Evolutionary conservation across 1,284 basidiomycete genomes (phyloP).

Genomic region (Marasmius sp.): DNA sequence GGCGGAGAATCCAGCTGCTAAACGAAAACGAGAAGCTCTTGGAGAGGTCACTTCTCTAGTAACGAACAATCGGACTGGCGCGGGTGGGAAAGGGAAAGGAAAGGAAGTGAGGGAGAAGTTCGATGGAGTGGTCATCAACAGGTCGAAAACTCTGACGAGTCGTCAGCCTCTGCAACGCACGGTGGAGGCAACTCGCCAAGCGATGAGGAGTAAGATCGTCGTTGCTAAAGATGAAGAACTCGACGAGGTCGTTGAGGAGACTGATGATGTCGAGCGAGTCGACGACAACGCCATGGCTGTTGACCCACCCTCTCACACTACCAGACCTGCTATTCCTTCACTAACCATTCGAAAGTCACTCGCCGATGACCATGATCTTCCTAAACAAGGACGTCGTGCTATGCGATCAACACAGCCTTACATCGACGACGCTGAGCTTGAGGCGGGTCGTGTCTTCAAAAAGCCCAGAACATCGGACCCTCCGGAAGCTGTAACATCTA

Average conservation of each 20-base stretch:
- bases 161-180: slow-evolving; percentile 38
- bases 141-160: slow-evolving; percentile 37
- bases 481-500: slow-evolving; percentile 27
- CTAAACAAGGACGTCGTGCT: slow-evolving; percentile 27
- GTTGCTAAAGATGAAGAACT: slow-evolving; percentile 18
- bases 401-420: slow-evolving; percentile 3
- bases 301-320: slow-evolving; percentile 39
- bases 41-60: slow-evolving; percentile 62
- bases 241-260: slow-evolving; percentile 38
- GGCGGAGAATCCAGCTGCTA: slow-evolving; percentile 44
- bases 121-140: slow-evolving; percentile 54
- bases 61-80: slow-evolving; percentile 43
- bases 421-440: slow-evolving; percentile 41
- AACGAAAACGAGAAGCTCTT: slow-evolving; percentile 74
- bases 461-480: slow-evolving; percentile 72
- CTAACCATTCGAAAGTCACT: slow-evolving; percentile 43
- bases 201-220: slow-evolving; percentile 27
- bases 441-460: slow-evolving; percentile 59
- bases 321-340: slow-evolving; percentile 33
- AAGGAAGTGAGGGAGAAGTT: slow-evolving; percentile 47
- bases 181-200: slow-evolving; percentile 30
- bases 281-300: slow-evolving; percentile 61
- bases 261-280: slow-evolving; percentile 21
- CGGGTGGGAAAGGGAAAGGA: slow-evolving; percentile 36
- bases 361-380: slow-evolving; percentile 31